Conservation (phyloP, 176 grass and related monocot genomes). For the Cenchrus fungigraminus region DNA sequence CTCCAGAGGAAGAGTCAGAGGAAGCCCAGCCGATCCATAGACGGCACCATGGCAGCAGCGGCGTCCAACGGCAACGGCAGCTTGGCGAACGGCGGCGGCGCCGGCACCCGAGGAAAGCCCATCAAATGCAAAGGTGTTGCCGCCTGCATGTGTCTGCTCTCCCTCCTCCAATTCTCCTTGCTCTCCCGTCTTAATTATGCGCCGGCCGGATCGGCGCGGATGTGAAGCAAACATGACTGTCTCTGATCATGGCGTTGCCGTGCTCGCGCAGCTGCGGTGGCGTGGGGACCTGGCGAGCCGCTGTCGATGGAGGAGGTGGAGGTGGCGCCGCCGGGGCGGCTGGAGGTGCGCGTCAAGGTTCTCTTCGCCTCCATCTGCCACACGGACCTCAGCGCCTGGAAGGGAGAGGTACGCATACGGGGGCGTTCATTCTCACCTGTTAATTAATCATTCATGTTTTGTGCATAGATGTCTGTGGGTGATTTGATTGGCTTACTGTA, state of each 20-base stretch:
- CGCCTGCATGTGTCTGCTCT: no score
- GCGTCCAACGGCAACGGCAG: neutral
- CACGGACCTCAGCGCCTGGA: slow-evolving; percentile 80
- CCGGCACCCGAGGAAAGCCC: slow-evolving; percentile 43
- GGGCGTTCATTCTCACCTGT: no score
- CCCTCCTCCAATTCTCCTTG: neutral
- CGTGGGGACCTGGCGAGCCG: slow-evolving; percentile 72
- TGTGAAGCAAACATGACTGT: neutral
- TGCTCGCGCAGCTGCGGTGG: slow-evolving; percentile 64
- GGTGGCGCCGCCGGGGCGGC: slow-evolving; percentile 68
- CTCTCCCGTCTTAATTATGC: no score
- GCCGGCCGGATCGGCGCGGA: neutral
- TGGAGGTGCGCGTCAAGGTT: slow-evolving; percentile 86
- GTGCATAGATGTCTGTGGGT: neutral
- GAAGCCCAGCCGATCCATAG: no score
- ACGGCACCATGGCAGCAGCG: neutral
- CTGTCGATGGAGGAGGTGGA: slow-evolving; percentile 73
- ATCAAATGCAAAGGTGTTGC: slow-evolving; percentile 70
- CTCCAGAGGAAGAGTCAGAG: no score
- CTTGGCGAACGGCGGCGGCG: slow-evolving; percentile 30
- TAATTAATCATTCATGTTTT: no score
- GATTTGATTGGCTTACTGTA: neutral
- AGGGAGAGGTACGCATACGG: slow-evolving; percentile 62
- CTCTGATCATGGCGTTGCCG: no score
- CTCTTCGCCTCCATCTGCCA: slow-evolving; percentile 94